Conservation (phyloP, 306 rosid genomes). For the Carpinus fangiana region DNA sequence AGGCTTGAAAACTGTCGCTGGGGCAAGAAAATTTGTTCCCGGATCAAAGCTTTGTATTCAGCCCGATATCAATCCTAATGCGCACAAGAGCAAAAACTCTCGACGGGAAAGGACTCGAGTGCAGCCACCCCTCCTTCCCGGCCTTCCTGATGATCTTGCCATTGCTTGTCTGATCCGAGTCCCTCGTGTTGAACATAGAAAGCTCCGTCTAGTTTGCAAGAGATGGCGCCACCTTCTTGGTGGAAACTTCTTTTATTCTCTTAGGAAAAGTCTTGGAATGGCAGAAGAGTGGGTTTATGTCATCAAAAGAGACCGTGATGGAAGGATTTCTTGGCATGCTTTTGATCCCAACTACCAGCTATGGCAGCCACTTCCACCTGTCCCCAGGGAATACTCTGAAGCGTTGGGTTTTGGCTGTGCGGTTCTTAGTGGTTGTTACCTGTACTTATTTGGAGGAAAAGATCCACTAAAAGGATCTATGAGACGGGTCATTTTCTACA, state of each 20-base stretch:
- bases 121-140: constrained; percentile 96
- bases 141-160: constrained; percentile 99
- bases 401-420: constrained; percentile 99
- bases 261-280: constrained; percentile 95
- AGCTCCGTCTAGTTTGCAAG: constrained; percentile 92
- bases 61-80: constrained; percentile 95
- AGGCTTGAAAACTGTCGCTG: constrained; percentile 89
- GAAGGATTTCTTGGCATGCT: constrained; percentile 93
- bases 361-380: constrained; percentile 99
- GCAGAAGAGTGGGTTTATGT: constrained; percentile 99
- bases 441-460: constrained; percentile 94
- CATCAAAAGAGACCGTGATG: constrained; percentile 94
- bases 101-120: constrained; percentile 82
- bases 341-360: constrained; percentile 94
- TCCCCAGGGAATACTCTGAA: constrained; percentile 91
- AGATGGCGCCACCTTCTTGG: constrained; percentile 89
- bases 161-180: constrained; percentile 96
- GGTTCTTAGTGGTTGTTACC: constrained; percentile 96
- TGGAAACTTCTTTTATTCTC: constrained; percentile 95
- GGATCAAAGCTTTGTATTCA: constrained; percentile 94
- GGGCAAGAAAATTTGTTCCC: constrained; percentile 96
- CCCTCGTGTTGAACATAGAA: constrained; percentile 87
- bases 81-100: constrained; percentile 70
- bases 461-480: constrained; percentile 87
- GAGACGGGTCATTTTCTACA: constrained; percentile 98